phyloP scores from a whole-genome alignment of 2,329 filamentous ascomycete species.

The Fusarium sp. region DNA sequence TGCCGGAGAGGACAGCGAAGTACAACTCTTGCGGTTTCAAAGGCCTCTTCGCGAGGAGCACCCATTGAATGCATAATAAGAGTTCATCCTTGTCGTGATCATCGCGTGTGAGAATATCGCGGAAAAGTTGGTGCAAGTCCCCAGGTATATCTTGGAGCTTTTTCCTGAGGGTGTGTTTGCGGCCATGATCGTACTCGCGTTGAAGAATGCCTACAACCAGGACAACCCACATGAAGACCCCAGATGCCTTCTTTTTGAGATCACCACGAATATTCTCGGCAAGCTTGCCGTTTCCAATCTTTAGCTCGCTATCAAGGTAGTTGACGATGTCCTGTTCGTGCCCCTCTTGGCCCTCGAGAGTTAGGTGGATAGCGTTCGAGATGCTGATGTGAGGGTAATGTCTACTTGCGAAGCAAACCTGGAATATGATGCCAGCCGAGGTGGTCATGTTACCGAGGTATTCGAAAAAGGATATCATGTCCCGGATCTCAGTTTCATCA shows the following conservation, averaged over 20 bases:
- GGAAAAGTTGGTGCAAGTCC: slow-evolving; percentile 60
- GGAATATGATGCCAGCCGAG: slow-evolving; percentile 34
- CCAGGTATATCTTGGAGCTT: slow-evolving; percentile 51
- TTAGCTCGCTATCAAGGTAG: slow-evolving; percentile 33
- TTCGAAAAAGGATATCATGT: slow-evolving; percentile 57
- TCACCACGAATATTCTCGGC: slow-evolving; percentile 20
- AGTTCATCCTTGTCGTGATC: slow-evolving; percentile 53
- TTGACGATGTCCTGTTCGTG: slow-evolving; percentile 44
- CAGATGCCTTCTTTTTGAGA: slow-evolving; percentile 52
- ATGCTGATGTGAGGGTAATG: slow-evolving; percentile 58
- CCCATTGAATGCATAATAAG: too few species aligned
- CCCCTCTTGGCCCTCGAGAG: slow-evolving; percentile 43
- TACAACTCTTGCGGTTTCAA: too few species aligned
- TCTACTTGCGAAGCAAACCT: slow-evolving; percentile 58
- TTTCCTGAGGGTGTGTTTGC: slow-evolving; percentile 37
- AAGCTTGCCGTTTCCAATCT: not conserved
- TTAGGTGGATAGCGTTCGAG: slow-evolving; percentile 26
- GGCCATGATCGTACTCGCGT: slow-evolving; percentile 46
- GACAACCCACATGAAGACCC: slow-evolving; percentile 58
- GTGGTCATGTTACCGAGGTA: slow-evolving; percentile 46
- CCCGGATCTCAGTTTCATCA: slow-evolving; percentile 51
- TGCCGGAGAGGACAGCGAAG: too few species aligned
- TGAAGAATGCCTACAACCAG: slow-evolving; percentile 55
- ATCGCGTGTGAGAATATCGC: slow-evolving; percentile 62
- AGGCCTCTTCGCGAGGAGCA: too few species aligned